A percentile compares a stretch with the other conserved stretches of the same genome.
Evolutionary conservation across 352 stramenopile genomes (phyloP).

Genomic region (Pythium grandisporangium): DNA sequence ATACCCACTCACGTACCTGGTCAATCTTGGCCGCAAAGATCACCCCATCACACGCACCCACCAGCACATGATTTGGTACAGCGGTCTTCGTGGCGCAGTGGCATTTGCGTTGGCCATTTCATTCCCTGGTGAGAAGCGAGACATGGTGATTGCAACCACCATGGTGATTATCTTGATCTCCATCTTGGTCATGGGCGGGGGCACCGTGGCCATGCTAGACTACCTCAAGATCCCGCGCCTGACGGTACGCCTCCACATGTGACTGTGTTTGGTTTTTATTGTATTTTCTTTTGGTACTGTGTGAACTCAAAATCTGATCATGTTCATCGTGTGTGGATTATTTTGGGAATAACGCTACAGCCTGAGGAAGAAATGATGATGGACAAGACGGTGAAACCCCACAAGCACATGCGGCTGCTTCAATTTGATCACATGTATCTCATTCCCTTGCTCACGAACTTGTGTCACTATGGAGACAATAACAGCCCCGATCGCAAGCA

Average conservation of each 20-base stretch:
- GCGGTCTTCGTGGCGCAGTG: slow-evolving; percentile 88
- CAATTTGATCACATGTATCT: slow-evolving; percentile 86
- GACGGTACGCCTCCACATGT: slow-evolving; percentile 39
- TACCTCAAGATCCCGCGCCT: slow-evolving; percentile 78
- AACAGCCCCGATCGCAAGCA: slow-evolving; percentile 19
- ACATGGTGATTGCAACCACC: slow-evolving; percentile 85
- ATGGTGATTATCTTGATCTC: slow-evolving; percentile 90
- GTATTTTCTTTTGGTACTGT: slow-evolving; percentile 5
- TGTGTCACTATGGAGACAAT: slow-evolving; percentile 46
- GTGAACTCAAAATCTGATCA: not conserved
- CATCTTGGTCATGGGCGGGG: slow-evolving; percentile 87
- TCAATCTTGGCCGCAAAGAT: slow-evolving; percentile 53
- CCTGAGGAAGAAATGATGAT: slow-evolving; percentile 59
- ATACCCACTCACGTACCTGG: slow-evolving; percentile 76
- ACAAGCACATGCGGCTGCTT: slow-evolving; percentile 73
- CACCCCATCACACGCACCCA: slow-evolving; percentile 79
- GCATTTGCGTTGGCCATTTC: slow-evolving; percentile 88
- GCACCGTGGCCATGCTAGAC: slow-evolving; percentile 85
- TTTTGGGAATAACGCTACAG: slow-evolving; percentile 17
- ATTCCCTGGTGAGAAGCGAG: slow-evolving; percentile 80
- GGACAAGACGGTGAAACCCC: slow-evolving; percentile 68
- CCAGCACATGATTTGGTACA: slow-evolving; percentile 94
- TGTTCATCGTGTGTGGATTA: slow-evolving; percentile 1
- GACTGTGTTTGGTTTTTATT: not conserved
- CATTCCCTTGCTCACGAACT: slow-evolving; percentile 68